Conservation (phyloP, 1,284 basidiomycete genomes). For the Ceratobasidium sp. region DNA sequence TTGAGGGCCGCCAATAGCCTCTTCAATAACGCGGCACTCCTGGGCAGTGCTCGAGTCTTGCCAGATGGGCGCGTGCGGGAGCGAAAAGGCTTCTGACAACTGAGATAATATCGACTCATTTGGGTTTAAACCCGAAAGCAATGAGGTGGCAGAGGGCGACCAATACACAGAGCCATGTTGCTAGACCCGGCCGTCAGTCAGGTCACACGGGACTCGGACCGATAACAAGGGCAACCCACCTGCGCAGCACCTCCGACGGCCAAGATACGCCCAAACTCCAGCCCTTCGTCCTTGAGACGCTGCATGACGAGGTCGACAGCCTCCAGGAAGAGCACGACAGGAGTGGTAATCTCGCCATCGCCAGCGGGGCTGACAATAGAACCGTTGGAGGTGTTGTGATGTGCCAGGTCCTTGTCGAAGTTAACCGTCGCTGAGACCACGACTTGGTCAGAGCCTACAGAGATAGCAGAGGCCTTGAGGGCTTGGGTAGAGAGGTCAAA, state of each 20-base stretch:
- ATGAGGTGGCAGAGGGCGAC: constrained; percentile 66
- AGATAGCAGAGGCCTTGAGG: constrained; percentile 79
- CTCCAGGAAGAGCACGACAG: constrained; percentile 85
- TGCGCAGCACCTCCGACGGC: constrained; percentile 81
- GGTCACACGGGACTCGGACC: not conserved
- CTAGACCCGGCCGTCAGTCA: constrained; percentile 55
- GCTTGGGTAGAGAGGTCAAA: constrained; percentile 90
- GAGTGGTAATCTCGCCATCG: constrained; percentile 78
- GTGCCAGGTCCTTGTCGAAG: constrained; percentile 82
- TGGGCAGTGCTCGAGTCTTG: constrained; percentile 87
- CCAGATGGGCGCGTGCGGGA: constrained; percentile 84
- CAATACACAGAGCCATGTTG: constrained; percentile 95
- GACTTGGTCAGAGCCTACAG: constrained; percentile 64
- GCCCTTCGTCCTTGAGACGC: constrained; percentile 68
- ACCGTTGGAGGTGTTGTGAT: constrained; percentile 78
- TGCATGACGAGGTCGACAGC: constrained; percentile 83
- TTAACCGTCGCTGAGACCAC: constrained; percentile 79
- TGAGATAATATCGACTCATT: constrained; percentile 64
- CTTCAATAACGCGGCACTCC: constrained; percentile 78
- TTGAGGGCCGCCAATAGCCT: constrained; percentile 73
- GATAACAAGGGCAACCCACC: constrained; percentile 59
- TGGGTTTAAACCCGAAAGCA: constrained; percentile 68
- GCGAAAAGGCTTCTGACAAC: constrained; percentile 72
- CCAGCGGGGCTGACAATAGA: constrained; percentile 69
- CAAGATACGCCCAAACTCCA: constrained; percentile 67